Evolutionary conservation across 768 basidiomycete genomes (phyloP), one percentile per base, ranked within the genome.

Genomic region (Leucosporidium scottii): DNA sequence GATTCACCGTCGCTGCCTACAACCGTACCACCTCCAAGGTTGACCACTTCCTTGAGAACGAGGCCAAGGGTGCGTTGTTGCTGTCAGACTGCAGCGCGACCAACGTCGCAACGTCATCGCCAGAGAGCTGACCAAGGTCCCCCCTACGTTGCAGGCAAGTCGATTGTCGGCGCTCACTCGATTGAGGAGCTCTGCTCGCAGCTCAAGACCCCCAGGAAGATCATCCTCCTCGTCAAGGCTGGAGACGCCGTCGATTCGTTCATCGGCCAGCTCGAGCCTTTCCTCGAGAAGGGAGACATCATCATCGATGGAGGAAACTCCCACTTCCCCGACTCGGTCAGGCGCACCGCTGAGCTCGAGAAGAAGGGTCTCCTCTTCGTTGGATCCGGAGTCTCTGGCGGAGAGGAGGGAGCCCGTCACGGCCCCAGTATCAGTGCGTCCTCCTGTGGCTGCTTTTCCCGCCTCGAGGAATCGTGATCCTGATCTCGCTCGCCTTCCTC

Each of bases 301-400:
- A 85, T 99, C 83, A 97, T 99, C 74, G 96, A 99, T 79, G 96
- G 96, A 76, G 96, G 96, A 76, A 99, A 99, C 82, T 97, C 94
- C 55, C 93, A 98, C 81, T 99, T 90, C 83, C 96, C 96, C 69
- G 96, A 99, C 79, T 90, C 91, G 47, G 93, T 93, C 81, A 93
- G 96, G 76, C 91, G 96, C 76, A 84, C 87, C 76, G 81, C 90
- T 78, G 92, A 94, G 77, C 87, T 98, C 76, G 94, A 98, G 81
- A 77, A 85, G 67, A 94, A 98, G 82, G 93, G 93, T 62, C 82
- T 97, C 76, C 85, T 97, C 75, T 99, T 96, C 75, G 94, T 99
- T 75, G 96, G 96, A 69, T 93, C 92, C 64, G 96, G 96, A 83
- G 96, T 99, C 58, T 98, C 94, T 59, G 96, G 96, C 75, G 96